Evolutionary conservation across 177 flowering plant species (phyloP).

Genomic region (Tripterygium wilfordii): DNA sequence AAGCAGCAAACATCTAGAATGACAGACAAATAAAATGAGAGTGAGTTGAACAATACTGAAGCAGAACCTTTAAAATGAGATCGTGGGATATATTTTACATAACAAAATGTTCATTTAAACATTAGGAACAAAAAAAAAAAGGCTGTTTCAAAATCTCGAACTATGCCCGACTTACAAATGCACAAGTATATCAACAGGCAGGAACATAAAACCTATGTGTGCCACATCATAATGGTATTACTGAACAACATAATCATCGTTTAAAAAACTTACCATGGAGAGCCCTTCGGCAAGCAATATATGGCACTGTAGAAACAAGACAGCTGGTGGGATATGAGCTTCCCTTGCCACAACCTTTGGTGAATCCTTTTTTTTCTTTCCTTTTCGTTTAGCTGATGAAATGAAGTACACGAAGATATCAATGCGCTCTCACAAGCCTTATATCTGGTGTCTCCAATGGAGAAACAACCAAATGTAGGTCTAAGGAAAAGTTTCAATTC

Average conservation of each 20-base stretch:
- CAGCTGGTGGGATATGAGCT: constrained; percentile 46
- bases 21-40: no score
- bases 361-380: constrained; percentile 72
- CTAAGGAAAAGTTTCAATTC: neutral
- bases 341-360: constrained; percentile 52
- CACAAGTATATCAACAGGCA: no score
- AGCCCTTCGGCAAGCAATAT: constrained; percentile 86
- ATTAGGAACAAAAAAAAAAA: no score
- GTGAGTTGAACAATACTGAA: no score
- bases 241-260: no score
- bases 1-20: constrained; percentile 89
- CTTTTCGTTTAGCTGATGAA: constrained; percentile 65
- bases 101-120: no score
- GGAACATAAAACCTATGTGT: no score
- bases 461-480: neutral
- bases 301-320: constrained; percentile 75
- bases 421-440: neutral
- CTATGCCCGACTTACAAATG: no score
- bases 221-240: no score
- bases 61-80: no score
- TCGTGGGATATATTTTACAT: no score
- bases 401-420: constrained; percentile 1
- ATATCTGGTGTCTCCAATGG: neutral
- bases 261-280: constrained; percentile 86
- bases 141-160: no score